These are phyloP conservation scores for Xylariales sp. DNA, from an alignment of 2,329 filamentous ascomycete genomes.

Conservation along the genomic window DNA sequence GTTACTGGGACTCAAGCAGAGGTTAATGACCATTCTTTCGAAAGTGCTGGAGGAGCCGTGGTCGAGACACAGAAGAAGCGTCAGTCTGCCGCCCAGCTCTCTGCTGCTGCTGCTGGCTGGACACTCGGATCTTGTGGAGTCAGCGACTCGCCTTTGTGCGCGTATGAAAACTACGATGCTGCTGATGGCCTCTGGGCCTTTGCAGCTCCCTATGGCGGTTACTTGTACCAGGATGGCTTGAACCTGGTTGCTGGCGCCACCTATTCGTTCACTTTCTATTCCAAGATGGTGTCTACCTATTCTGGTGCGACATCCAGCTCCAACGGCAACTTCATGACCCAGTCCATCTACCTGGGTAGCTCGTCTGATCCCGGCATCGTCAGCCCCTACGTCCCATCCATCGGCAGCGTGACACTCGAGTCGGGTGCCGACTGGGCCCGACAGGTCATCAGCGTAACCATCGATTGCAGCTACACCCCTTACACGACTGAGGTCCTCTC, in stretches of 20 bases:
- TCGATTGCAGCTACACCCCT: background rate
- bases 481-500: background rate
- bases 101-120: background rate
- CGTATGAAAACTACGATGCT: slow-evolving; percentile 1
- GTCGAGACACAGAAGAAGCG: background rate
- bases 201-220: background rate
- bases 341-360: background rate
- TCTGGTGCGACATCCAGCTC: slow-evolving; percentile 1
- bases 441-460: background rate
- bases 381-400: background rate
- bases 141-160: background rate
- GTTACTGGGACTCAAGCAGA: background rate
- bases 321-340: slow-evolving; percentile 1
- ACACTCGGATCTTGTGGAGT: background rate
- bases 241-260: background rate
- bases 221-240: background rate
- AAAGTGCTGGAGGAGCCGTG: background rate
- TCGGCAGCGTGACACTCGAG: background rate
- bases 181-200: slow-evolving; percentile 1
- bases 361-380: background rate
- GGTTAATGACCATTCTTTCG: background rate
- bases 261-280: slow-evolving; percentile 3
- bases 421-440: slow-evolving; percentile 1
- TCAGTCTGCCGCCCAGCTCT: background rate
- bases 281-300: background rate